Base-by-base conservation (phyloP, 83 land plant species). In the Isoetes engelmannii region DNA sequence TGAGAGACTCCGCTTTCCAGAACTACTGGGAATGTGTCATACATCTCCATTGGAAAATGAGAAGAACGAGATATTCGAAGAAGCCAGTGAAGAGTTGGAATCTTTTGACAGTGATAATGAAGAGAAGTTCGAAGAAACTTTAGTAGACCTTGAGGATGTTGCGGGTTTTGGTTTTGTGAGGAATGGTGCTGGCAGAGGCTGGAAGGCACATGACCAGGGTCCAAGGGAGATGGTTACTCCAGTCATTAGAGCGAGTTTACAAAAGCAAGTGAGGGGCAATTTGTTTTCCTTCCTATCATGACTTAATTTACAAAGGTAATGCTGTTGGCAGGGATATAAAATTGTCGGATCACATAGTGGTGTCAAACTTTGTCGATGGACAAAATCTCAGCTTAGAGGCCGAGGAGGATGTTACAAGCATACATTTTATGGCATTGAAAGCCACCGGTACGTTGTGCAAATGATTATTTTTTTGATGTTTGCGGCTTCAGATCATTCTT, bases 371-470 rank as follows among this genome's bases (percentile, higher is more conserved):
- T 92, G 96, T 79, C 79, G 96, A 74, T 92, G 98, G 97, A 92
- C 98, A 42, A 92, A 92, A 78, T 82, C 98, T 43, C 96, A 90
- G 51, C 82, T 92, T 45, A 76, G 98, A 70, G 96, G 98, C 6
- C 87, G 92, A 48, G 96, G 98, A 63, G 98, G 98, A 45, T 92
- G 98, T 75, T 92, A 92, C 74, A 92, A 92, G 76, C 98, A 92
- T 63, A 89, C 98, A 49, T 92, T 92, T 81, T 89, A 90, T 80
- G 97, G 97, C 44, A 92, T 92, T 65, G 97, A 92, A 70, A 87
- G 89, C 69, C 96, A 89, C 69, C 76, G 97, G 97, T 89, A 60
- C 71, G 58, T 68, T 2, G 60, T 45, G 15, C 55, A 17, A 12
- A 17, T 1, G 15, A 51, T 0, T 12, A 12, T 51, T 15, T 12